Evolutionary conservation across 805 yeast species (phyloP).

Genomic region (Wickerhamiella qilinensis): DNA sequence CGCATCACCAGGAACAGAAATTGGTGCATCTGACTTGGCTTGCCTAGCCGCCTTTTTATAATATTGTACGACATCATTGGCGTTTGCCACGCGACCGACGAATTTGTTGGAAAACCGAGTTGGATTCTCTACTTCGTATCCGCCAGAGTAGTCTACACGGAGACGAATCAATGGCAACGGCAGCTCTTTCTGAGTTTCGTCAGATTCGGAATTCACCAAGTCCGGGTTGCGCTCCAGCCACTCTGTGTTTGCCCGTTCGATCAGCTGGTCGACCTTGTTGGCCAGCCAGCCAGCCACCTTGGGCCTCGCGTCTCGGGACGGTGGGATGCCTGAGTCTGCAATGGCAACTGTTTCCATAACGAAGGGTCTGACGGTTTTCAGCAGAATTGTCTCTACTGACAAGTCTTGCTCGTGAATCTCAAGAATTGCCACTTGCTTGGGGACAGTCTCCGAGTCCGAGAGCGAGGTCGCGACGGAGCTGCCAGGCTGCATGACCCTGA

Average conservation of each 20-base stretch:
- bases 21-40: too few relatives aligned
- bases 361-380: slow-evolving; percentile 71
- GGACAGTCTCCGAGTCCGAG: slow-evolving; percentile 65
- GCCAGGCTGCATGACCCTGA: slow-evolving; percentile 80
- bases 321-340: slow-evolving; percentile 15
- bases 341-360: slow-evolving; percentile 51
- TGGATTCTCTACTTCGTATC: slow-evolving; percentile 82
- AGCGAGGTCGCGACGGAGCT: slow-evolving; percentile 86
- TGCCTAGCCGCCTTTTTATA: too few relatives aligned
- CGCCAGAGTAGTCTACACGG: slow-evolving; percentile 79
- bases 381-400: slow-evolving; percentile 39
- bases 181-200: too few relatives aligned
- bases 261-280: slow-evolving; percentile 49
- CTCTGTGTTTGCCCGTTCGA: slow-evolving; percentile 37
- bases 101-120: slow-evolving; percentile 77
- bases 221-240: slow-evolving; percentile 31
- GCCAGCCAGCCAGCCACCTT: slow-evolving; percentile 46
- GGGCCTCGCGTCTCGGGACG: slow-evolving; percentile 16
- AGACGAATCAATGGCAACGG: slow-evolving; percentile 73
- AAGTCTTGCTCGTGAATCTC: slow-evolving; percentile 43
- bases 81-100: slow-evolving; percentile 81
- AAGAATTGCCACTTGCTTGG: slow-evolving; percentile 59
- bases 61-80: slow-evolving; percentile 68
- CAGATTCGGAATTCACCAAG: slow-evolving; percentile 16
- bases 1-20: too few relatives aligned